Base-by-base conservation (phyloP, 176 grass and related monocot species). In the Oryza longistaminata region DNA sequence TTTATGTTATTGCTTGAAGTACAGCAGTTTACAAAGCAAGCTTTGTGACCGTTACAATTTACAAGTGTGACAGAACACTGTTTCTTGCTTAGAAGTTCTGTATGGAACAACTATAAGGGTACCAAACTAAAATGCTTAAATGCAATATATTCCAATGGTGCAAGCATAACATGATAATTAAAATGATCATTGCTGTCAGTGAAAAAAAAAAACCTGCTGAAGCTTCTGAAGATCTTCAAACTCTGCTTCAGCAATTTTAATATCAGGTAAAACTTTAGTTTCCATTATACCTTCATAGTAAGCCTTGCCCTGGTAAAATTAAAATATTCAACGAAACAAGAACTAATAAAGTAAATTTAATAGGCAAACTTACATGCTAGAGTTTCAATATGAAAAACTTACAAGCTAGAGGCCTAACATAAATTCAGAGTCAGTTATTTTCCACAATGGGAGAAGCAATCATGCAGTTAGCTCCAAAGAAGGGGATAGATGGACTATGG, bases 271-370 rank as follows among this genome's bases (percentile, higher is more conserved):
- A 66, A 98, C 96, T 76, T 92, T 98, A 17, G 69, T 91, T 86
- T 85, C 49, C 96, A 98, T 98, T 24, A 98, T 31, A 34, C 19
- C 55, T 87, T 95, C 91, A 81, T 98, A 98, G 64, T 98, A 89
- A 76, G 64, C 65, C 86, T 90, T 95, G 24, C 90, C 87, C 96
- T 98, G 80, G 65, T 34, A 86, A 76, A 29, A 21, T 83, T 84
- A 3, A 66, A 83, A 40, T 61, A 73, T 61, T 68, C 42, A 76
- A 68, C 58, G 75, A 77, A 70, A 37, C 15, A 80, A 85, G 21
- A 70, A 69, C 35, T 12, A 11, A 45, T 68, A 2, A 37, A 48
- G 58, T 26, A 84, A 66, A 67, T 26, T 75, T 66, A 16, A 40
- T 40, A 40, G 39, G 39, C 39, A 7, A 40, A 40, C 7, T 40